These are phyloP conservation scores for Pseudogymnoascus verrucosus DNA, from an alignment of 2,329 filamentous ascomycete species.

Conservation along the genomic window DNA sequence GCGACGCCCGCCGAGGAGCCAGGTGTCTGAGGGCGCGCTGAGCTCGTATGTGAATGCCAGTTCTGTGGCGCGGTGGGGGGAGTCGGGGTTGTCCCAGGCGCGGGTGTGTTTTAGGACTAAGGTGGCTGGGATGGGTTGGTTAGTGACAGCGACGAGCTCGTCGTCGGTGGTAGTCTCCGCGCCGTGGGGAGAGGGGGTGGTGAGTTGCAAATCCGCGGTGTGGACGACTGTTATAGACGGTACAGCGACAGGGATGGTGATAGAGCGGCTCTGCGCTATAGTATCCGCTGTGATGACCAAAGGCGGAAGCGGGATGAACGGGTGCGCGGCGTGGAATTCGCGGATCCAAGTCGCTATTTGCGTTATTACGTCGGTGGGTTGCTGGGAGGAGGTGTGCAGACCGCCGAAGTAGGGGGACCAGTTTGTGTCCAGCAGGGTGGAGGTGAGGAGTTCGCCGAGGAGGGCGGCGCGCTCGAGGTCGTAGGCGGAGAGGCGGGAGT, in stretches of 20 bases:
- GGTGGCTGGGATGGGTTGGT: conserved; percentile 56
- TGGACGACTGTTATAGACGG: conserved; percentile 77
- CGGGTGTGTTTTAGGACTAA: conserved; percentile 57
- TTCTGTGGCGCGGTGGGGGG: conserved; percentile 30
- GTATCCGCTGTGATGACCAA: conserved; percentile 19
- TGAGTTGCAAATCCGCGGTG: conserved; percentile 60
- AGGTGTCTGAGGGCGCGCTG: conserved; percentile 62
- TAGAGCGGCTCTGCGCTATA: conserved; percentile 46
- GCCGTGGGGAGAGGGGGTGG: neutral
- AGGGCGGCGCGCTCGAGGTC: conserved; percentile 51
- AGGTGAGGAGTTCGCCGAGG: conserved; percentile 43
- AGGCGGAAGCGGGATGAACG: conserved; percentile 19
- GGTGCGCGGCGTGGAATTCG: conserved; percentile 18
- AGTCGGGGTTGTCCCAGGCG: conserved; percentile 46
- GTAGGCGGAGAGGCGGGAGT: conserved; percentile 36
- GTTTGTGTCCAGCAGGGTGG: conserved; percentile 36
- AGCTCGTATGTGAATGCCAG: conserved; percentile 81
- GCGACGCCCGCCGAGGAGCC: conserved; percentile 77
- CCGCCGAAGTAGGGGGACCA: conserved; percentile 46
- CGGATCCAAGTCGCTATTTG: conserved; percentile 21
- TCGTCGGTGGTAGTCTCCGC: conserved; percentile 29
- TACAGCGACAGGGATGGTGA: conserved; percentile 84
- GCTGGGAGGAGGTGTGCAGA: conserved; percentile 24
- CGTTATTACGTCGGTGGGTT: conserved; percentile 19
- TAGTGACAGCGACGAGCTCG: conserved; percentile 42